Evolutionary conservation across 805 yeast species (phyloP).

Genomic region (Cephaloascus albidus): DNA sequence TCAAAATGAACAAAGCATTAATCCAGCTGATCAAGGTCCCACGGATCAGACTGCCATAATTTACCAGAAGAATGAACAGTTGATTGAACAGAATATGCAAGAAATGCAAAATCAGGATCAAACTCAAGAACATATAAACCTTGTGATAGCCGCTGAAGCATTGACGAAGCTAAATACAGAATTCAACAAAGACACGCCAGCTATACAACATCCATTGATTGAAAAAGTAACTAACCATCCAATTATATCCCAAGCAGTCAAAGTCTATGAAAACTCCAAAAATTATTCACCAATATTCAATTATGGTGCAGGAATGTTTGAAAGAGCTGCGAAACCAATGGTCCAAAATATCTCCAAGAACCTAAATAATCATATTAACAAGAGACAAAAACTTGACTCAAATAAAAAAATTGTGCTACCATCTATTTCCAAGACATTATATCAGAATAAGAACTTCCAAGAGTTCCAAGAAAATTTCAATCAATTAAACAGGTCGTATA

Average conservation of each 20-base stretch:
- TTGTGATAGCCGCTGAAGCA: conserved; percentile 31
- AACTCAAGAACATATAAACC: conserved; percentile 10
- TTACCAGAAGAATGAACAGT: too few relatives aligned
- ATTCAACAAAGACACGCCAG: conserved; percentile 2
- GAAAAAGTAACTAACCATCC: conserved; percentile 28
- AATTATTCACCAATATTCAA: conserved; percentile 37
- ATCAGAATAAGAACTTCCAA: conserved; percentile 13
- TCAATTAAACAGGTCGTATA: conserved; percentile 17
- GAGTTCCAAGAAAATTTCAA: conserved; percentile 15
- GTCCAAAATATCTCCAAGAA: conserved; percentile 38
- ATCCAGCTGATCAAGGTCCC: too few relatives aligned
- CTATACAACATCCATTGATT: conserved; percentile 26
- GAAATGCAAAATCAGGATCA: too few relatives aligned
- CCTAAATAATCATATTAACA: conserved; percentile 22
- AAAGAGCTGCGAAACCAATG: conserved; percentile 44
- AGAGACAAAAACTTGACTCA: conserved; percentile 9
- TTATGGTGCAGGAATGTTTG: conserved; percentile 55
- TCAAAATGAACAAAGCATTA: too few relatives aligned
- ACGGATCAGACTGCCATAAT: too few relatives aligned
- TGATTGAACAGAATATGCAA: too few relatives aligned
- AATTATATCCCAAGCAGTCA: conserved; percentile 38
- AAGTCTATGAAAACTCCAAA: conserved; percentile 35
- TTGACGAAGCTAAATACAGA: conserved; percentile 23
- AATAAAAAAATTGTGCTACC: conserved; percentile 5
- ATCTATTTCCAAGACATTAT: conserved; percentile 15